phyloP scores from a whole-genome alignment of 2,329 filamentous ascomycete species.

The Neobulgaria alba region DNA sequence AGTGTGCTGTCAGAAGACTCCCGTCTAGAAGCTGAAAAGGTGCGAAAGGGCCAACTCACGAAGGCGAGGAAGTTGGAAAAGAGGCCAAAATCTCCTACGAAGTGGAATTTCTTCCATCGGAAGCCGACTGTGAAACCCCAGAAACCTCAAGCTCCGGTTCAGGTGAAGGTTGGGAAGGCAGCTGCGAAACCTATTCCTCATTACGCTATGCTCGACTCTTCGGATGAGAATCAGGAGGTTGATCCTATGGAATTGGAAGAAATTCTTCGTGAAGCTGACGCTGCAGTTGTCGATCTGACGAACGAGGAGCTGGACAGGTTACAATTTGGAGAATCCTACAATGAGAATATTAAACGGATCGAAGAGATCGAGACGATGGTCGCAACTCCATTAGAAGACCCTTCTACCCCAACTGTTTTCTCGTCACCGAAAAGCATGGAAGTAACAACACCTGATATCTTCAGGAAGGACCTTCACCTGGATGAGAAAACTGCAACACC shows the following conservation, averaged over 20 bases:
- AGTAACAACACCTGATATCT: constrained; percentile 12
- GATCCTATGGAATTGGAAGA: constrained; percentile 34
- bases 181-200: constrained; percentile 43
- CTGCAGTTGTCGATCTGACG: constrained; percentile 25
- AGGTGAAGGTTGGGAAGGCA: constrained; percentile 37
- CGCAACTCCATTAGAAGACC: constrained; percentile 1
- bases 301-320: constrained; percentile 25
- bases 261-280: constrained; percentile 45
- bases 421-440: constrained; percentile 20
- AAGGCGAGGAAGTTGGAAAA: constrained; percentile 48
- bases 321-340: constrained; percentile 22
- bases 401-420: constrained; percentile 9
- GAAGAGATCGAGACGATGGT: constrained; percentile 13
- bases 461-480: constrained; percentile 21
- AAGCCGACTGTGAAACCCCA: constrained; percentile 36
- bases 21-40: constrained; percentile 28
- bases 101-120: constrained; percentile 56
- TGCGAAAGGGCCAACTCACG: constrained; percentile 13
- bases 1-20: constrained; percentile 51
- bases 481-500: constrained; percentile 14
- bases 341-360: constrained; percentile 19
- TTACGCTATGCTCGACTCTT: constrained; percentile 53
- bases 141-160: constrained; percentile 35
- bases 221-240: constrained; percentile 34
- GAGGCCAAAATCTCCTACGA: constrained; percentile 43